A percentile compares a stretch with the other conserved stretches of the same genome.
These are phyloP conservation scores for Calycina herbarum DNA, from an alignment of 2,329 filamentous ascomycete species.

Conservation along the genomic window DNA sequence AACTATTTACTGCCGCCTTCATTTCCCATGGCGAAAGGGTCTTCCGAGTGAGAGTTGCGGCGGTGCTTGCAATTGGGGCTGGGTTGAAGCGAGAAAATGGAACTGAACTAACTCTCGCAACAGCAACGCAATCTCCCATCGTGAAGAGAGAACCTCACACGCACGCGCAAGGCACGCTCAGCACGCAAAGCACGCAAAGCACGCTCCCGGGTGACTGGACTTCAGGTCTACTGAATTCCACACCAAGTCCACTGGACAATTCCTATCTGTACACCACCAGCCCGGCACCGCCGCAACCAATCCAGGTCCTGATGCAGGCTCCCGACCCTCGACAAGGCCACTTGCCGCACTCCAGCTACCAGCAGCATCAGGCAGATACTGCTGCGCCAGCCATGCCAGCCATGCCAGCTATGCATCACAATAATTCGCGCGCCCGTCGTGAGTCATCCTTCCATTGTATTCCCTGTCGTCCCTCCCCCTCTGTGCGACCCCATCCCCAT, in stretches of 20 bases:
- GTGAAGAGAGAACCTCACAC: slow-evolving; percentile 18
- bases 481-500: neutral
- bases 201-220: slow-evolving; percentile 14
- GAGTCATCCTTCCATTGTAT: slow-evolving; percentile 21
- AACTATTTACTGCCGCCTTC: no score
- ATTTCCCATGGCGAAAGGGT: no score
- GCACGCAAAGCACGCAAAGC: no score
- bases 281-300: slow-evolving; percentile 8
- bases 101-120: neutral
- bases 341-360: slow-evolving; percentile 7
- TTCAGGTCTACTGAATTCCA: slow-evolving; percentile 1
- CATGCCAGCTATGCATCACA: no score
- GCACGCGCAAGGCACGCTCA: no score
- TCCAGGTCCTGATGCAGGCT: slow-evolving; percentile 10
- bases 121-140: slow-evolving; percentile 16
- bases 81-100: neutral
- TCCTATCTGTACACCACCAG: slow-evolving; percentile 11
- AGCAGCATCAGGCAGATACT: slow-evolving; percentile 22
- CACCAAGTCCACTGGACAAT: slow-evolving; percentile 12
- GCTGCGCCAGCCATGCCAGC: slow-evolving; percentile 19
- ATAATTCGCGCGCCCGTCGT: slow-evolving; percentile 17
- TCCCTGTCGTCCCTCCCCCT: neutral
- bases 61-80: neutral
- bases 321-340: slow-evolving; percentile 7
- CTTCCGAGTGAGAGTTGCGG: neutral